Base-by-base conservation (phyloP, 805 yeast genomes). In the Yarrowia sp. region DNA sequence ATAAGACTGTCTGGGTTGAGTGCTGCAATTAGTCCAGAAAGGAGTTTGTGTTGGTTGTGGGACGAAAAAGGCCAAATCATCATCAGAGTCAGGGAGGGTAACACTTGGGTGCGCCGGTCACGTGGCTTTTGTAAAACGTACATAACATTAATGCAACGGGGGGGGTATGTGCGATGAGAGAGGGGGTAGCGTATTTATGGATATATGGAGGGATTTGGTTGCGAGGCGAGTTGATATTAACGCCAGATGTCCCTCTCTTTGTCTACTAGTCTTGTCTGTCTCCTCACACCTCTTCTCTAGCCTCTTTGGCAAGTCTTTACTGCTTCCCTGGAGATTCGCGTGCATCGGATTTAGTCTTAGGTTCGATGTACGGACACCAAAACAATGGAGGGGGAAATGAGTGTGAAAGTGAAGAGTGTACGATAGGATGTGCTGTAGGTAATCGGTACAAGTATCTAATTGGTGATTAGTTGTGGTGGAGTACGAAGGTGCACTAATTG, bases 31-130 rank as follows among this genome's bases (percentile, higher is more conserved):
- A 46, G 53, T 47, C 66, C 53, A 47, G 46, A 61, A 61, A 61
- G 66, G 66, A 61, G 66, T 61, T 61, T 61, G 66, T 61, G 66
- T 61, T 58, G 65, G 58, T 20, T 20, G 66, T 46, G 55, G 53
- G 55, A 46, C 46, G 66, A 61, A 61, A 61, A 61, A 61, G 66
- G 66, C 66, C 66, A 61, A 61, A 61, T 61, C 66, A 61, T 47
- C 66, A 61, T 61, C 66, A 46, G 38, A 46, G 55, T 39, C 44
- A 46, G 46, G 66, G 55, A 46, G 66, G 66, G 66, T 61, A 61
- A 61, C 64, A 13, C 40, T 33, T 8, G 15, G 30, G 30, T 17
- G 42, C 34, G 13, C 14, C 19, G 44, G 64, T 58, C 64, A 58
- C 64, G 64, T 58, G 61, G 50, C 50, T 58, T n/a, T 14, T 39